Evolutionary conservation across 345 rosid genomes (phyloP).

Genomic region (Ceriops zippeliana): DNA sequence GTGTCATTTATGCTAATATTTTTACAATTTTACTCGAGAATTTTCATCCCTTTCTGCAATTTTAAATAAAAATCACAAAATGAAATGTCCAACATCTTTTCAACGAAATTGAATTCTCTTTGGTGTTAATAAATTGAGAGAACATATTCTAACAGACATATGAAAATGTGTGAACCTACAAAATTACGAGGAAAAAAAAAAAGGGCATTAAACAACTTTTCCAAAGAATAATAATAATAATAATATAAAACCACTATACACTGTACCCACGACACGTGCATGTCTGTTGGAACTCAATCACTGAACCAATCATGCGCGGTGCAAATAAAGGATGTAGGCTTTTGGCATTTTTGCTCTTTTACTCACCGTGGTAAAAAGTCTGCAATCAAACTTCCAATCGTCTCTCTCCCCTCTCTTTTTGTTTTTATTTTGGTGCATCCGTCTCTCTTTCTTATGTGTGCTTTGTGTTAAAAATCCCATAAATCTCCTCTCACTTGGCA

Average conservation of each 20-base stretch:
- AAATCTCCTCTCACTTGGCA: slow-evolving; percentile 10
- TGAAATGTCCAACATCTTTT: too few relatives aligned
- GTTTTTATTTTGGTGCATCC: background rate
- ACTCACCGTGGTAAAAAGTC: slow-evolving; percentile 30
- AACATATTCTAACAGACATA: too few relatives aligned
- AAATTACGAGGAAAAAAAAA: too few relatives aligned
- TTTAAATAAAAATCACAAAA: too few relatives aligned
- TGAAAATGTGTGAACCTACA: too few relatives aligned
- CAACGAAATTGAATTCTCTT: too few relatives aligned
- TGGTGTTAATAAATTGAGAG: too few relatives aligned
- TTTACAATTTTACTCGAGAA: too few relatives aligned
- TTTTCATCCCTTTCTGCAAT: too few relatives aligned
- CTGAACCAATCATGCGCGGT: slow-evolving; percentile 28
- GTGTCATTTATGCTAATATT: too few relatives aligned
- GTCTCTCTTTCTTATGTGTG: background rate
- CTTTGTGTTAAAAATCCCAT: background rate
- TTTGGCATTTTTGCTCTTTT: slow-evolving; percentile 28
- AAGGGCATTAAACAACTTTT: too few relatives aligned
- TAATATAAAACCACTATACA: background rate
- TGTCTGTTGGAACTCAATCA: slow-evolving; percentile 31
- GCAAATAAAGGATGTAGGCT: slow-evolving; percentile 24
- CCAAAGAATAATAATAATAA: background rate
- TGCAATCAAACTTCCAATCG: slow-evolving; percentile 29
- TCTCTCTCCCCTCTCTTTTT: background rate
- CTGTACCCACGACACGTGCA: slow-evolving; percentile 6